Evolutionary conservation across 1,284 basidiomycete species (phyloP).

Genomic region (Rhodofomes roseus): DNA sequence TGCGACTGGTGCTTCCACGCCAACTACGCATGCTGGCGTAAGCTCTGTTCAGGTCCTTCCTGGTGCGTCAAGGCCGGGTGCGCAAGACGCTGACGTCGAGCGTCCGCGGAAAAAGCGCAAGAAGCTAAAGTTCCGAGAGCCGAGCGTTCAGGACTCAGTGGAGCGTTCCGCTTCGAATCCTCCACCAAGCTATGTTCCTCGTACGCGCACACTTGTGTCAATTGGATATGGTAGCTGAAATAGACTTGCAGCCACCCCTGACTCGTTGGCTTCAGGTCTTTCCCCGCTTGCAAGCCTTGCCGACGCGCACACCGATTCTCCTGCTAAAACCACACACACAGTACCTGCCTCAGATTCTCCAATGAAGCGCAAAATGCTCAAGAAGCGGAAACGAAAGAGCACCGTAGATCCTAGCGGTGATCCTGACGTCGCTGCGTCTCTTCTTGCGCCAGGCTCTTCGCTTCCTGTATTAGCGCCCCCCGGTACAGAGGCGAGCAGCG

Average conservation of each 20-base stretch:
- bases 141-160: not conserved
- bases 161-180: not conserved
- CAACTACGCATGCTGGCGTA: not conserved
- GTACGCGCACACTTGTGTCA: not conserved
- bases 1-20: not conserved
- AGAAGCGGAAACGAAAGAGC: slow-evolving; percentile 14
- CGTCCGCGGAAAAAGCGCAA: not conserved
- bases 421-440: not conserved
- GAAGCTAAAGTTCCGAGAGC: not conserved
- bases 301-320: not conserved
- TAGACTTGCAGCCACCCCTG: not conserved
- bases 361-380: not conserved
- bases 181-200: not conserved
- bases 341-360: not conserved
- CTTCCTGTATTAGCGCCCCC: not conserved
- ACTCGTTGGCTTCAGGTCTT: not conserved
- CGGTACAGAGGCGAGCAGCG: too few relatives aligned
- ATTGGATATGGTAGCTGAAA: not conserved
- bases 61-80: not conserved
- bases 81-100: not conserved
- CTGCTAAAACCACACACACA: not conserved
- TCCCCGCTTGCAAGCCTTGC: not conserved
- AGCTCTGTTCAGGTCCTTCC: too few relatives aligned
- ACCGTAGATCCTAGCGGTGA: not conserved
- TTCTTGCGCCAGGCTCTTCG: not conserved